Conservation (phyloP, 306 rosid species). For the Echinosophora koreensis region DNA sequence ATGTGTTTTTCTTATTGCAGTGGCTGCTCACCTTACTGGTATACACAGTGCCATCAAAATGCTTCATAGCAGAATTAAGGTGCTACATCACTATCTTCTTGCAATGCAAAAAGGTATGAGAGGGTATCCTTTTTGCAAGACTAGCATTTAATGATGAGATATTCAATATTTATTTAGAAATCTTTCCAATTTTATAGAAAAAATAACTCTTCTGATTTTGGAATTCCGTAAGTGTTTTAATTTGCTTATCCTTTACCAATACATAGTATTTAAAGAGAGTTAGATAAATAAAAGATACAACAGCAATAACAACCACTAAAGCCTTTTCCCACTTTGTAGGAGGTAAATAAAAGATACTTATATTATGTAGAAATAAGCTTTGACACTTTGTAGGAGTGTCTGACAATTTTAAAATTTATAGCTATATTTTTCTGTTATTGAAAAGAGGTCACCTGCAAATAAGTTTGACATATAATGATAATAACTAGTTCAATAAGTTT, state of each 20-base stretch:
- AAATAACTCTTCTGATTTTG: slow-evolving; percentile 1
- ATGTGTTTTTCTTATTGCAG: slow-evolving; percentile 52
- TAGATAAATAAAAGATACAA: slow-evolving; percentile 12
- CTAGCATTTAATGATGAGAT: slow-evolving; percentile 29
- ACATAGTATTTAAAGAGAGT: not conserved
- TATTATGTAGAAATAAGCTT: not conserved
- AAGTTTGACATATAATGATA: not conserved
- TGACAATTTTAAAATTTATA: not conserved
- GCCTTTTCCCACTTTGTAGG: not conserved
- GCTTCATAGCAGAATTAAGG: slow-evolving; percentile 93
- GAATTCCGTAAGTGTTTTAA: slow-evolving; percentile 9
- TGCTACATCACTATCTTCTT: slow-evolving; percentile 85
- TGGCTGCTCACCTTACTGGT: slow-evolving; percentile 98
- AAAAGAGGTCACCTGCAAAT: not conserved
- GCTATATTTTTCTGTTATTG: slow-evolving; percentile 5
- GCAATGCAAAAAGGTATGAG: slow-evolving; percentile 89
- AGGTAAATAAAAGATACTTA: not conserved
- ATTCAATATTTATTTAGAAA: slow-evolving; percentile 24
- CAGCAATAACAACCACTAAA: not conserved
- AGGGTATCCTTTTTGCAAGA: slow-evolving; percentile 31
- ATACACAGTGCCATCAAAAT: slow-evolving; percentile 97
- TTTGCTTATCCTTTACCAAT: slow-evolving; percentile 14
- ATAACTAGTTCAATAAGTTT: slow-evolving; percentile 8
- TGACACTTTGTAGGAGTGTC: not conserved
- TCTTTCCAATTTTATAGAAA: not conserved